These are phyloP conservation scores for Backusella morwellensis DNA, from an alignment of 192 early-diverging fungal species.

Conservation along the genomic window DNA sequence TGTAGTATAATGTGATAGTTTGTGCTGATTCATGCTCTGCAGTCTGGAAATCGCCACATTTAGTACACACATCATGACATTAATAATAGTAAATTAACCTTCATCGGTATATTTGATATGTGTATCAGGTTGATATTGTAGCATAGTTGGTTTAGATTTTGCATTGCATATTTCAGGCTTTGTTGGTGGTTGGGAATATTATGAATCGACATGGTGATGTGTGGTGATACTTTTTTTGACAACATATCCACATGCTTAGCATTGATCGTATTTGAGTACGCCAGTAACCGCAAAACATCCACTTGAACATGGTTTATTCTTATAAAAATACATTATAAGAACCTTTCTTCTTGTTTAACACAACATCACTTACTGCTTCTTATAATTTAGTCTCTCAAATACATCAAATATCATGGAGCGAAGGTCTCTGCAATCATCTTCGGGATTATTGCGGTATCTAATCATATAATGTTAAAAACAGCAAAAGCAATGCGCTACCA, in stretches of 20 bases:
- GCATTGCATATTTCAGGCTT: conserved; percentile 14
- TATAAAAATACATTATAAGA: not conserved
- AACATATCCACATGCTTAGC: not conserved
- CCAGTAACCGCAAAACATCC: conserved; percentile 9
- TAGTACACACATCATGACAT: not conserved
- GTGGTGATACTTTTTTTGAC: not conserved
- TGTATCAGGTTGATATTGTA: conserved; percentile 16
- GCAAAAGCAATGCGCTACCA: not conserved
- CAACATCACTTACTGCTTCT: not conserved
- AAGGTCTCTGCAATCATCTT: not conserved
- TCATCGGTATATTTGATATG: conserved; percentile 24
- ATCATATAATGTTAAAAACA: not conserved
- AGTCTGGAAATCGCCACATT: not conserved
- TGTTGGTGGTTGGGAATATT: conserved; percentile 15
- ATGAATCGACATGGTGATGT: conserved; percentile 20
- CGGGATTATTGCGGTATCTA: conserved; percentile 11
- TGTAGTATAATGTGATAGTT: conserved; percentile 13
- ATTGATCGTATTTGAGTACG: not conserved
- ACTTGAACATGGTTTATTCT: conserved; percentile 13
- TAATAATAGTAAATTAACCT: not conserved
- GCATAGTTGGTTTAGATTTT: conserved; percentile 11
- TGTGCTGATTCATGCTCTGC: conserved; percentile 9
- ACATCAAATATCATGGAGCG: not conserved
- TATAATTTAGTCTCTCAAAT: not conserved
- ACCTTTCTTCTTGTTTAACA: not conserved